Evolutionary conservation across 345 rosid genomes (phyloP).

Genomic region (Syzygium jambos): DNA sequence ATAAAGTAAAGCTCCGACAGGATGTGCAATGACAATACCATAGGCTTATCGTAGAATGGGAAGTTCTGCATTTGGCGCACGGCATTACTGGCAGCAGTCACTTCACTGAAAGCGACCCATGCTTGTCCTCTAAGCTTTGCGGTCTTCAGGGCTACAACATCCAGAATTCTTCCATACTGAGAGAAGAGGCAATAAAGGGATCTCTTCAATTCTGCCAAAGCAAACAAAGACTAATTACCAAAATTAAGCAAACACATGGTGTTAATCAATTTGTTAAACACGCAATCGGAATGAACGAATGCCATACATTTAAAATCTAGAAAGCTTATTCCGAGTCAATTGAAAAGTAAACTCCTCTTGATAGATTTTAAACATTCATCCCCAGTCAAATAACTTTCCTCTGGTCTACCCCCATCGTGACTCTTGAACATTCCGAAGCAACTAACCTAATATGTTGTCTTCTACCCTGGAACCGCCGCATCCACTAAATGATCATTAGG

Average conservation of each 20-base stretch:
- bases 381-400: background rate
- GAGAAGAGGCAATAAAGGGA: slow-evolving; percentile 90
- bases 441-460: background rate
- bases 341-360: background rate
- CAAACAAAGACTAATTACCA: background rate
- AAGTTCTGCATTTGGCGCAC: slow-evolving; percentile 97
- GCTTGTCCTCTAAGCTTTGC: slow-evolving; percentile 96
- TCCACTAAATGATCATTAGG: background rate
- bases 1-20: background rate
- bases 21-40: slow-evolving; percentile 40
- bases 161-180: slow-evolving; percentile 93
- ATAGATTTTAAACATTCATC: background rate
- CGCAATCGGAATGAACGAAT: background rate
- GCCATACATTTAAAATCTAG: background rate
- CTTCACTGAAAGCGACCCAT: slow-evolving; percentile 90
- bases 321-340: background rate
- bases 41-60: slow-evolving; percentile 93
- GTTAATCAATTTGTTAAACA: background rate
- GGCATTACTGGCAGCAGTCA: slow-evolving; percentile 87
- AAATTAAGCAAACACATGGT: background rate
- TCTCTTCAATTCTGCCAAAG: slow-evolving; percentile 78
- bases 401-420: background rate
- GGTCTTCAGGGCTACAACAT: slow-evolving; percentile 97
- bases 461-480: background rate
- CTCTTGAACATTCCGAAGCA: background rate